Percentiles rank a stretch among this genome's conserved stretches.
Evolutionary conservation across 2,329 filamentous ascomycete species (phyloP).

Genomic region (Dactylellina sp.): DNA sequence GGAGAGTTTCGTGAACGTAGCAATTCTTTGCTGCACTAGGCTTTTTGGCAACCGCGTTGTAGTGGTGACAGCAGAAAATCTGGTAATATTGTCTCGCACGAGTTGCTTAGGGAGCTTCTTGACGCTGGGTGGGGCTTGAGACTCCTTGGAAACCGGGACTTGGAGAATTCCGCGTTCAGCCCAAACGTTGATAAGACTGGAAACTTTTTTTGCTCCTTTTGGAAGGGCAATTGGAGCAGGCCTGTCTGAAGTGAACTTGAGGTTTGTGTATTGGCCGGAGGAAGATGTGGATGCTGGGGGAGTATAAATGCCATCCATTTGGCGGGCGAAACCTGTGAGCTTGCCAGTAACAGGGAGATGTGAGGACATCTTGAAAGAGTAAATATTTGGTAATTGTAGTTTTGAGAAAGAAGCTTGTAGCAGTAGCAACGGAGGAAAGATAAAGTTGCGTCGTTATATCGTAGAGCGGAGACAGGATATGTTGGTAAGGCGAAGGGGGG

Average conservation of each 20-base stretch:
- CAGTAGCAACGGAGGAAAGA: conserved; percentile 1
- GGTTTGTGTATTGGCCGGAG: conserved; percentile 8
- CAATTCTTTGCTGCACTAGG: conserved; percentile 36
- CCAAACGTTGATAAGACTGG: conserved; percentile 34
- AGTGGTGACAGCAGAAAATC: conserved; percentile 7
- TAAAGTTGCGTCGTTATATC: background rate
- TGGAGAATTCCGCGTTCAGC: conserved; percentile 8
- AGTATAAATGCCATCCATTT: conserved; percentile 1
- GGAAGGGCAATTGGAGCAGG: conserved; percentile 26
- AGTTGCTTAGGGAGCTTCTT: conserved; percentile 24
- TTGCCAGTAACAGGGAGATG: background rate
- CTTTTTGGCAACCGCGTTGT: background rate
- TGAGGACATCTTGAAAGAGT: conserved; percentile 1
- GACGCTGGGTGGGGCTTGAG: conserved; percentile 4
- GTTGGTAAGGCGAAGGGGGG: conserved; percentile 32
- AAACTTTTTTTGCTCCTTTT: conserved; percentile 31
- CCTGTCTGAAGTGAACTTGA: background rate
- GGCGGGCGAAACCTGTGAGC: background rate
- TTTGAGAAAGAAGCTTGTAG: conserved; percentile 1
- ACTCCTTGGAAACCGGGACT: background rate
- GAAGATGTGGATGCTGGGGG: conserved; percentile 12
- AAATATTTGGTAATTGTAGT: background rate
- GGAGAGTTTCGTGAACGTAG: conserved; percentile 23
- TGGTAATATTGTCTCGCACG: conserved; percentile 9
- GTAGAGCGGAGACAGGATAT: background rate